These are phyloP conservation scores for Neurospora sp. DNA, from an alignment of 495 filamentous ascomycete species.

Conservation along the genomic window DNA sequence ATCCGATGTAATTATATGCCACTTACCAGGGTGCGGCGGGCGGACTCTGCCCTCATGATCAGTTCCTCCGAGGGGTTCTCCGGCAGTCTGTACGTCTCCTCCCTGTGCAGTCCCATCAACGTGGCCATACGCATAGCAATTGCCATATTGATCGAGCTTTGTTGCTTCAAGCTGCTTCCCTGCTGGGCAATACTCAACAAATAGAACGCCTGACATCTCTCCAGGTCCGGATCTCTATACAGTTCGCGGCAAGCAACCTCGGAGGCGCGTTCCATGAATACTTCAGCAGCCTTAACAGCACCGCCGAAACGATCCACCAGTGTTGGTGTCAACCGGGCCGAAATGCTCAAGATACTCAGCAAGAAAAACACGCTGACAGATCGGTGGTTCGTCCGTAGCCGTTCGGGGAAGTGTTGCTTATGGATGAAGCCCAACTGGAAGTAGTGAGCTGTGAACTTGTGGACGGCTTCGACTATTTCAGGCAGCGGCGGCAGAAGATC, in stretches of 20 bases:
- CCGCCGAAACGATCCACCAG: slow-evolving; percentile 33
- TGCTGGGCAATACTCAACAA: slow-evolving; percentile 42
- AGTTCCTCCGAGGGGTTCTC: slow-evolving; percentile 25
- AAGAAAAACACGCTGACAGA: slow-evolving; percentile 38
- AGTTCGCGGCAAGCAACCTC: slow-evolving; percentile 34
- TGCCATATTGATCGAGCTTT: slow-evolving; percentile 42
- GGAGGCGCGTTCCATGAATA: slow-evolving; percentile 39
- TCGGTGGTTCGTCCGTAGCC: slow-evolving; percentile 27
- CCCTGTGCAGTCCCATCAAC: slow-evolving; percentile 38
- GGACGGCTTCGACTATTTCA: slow-evolving; percentile 32
- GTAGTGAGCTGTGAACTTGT: slow-evolving; percentile 35
- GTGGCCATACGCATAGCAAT: slow-evolving; percentile 42
- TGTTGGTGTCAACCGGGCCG: slow-evolving; percentile 36
- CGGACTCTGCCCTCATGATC: slow-evolving; percentile 34
- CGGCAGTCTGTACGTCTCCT: slow-evolving; percentile 35
- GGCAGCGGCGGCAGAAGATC: slow-evolving; percentile 32
- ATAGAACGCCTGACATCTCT: slow-evolving; percentile 42
- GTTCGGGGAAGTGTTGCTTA: slow-evolving; percentile 35
- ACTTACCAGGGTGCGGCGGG: slow-evolving; percentile 36
- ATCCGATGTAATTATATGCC: background rate
- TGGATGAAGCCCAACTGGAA: slow-evolving; percentile 44
- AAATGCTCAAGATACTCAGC: slow-evolving; percentile 36
- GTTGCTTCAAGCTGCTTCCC: slow-evolving; percentile 35
- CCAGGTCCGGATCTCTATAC: slow-evolving; percentile 38
- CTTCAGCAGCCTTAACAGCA: slow-evolving; percentile 32